Percentiles rank a stretch among this genome's conserved stretches.
Conservation (phyloP, 352 stramenopile genomes). For the Peronospora farinosa region DNA sequence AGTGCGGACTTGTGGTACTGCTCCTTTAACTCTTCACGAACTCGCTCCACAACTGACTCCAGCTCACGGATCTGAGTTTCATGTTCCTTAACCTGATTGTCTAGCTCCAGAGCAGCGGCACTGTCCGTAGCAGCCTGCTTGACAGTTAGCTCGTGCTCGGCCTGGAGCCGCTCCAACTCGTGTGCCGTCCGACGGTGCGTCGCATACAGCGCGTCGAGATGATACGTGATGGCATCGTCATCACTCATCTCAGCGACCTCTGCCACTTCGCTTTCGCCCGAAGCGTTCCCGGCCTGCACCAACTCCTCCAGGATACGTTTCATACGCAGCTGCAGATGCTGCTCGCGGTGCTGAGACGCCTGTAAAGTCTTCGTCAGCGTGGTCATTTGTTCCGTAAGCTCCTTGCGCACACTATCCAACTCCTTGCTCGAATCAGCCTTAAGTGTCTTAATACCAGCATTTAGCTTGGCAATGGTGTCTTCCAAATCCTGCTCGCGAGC, state of each 20-base stretch:
- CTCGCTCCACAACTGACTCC: conserved; percentile 35
- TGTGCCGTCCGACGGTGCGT: conserved; percentile 29
- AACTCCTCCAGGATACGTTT: conserved; percentile 42
- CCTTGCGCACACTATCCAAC: conserved; percentile 14
- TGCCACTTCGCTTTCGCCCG: conserved; percentile 13
- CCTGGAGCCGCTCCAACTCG: conserved; percentile 43
- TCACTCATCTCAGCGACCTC: conserved; percentile 28
- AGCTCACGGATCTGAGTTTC: conserved; percentile 41
- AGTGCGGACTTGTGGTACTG: conserved; percentile 39
- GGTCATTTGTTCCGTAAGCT: conserved; percentile 28
- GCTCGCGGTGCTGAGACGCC: conserved; percentile 38
- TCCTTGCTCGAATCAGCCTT: conserved; percentile 34
- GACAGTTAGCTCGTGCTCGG: conserved; percentile 38
- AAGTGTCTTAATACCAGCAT: conserved; percentile 29
- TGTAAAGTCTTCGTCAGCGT: conserved; percentile 32
- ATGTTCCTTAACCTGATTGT: conserved; percentile 38
- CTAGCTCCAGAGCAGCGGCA: conserved; percentile 30
- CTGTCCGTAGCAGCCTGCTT: conserved; percentile 32
- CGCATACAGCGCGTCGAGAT: conserved; percentile 32
- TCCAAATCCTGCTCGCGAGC: conserved; percentile 40
- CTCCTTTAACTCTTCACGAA: conserved; percentile 42
- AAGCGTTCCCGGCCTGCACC: conserved; percentile 28
- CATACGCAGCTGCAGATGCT: conserved; percentile 41
- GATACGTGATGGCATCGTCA: conserved; percentile 29
- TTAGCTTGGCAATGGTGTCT: conserved; percentile 28